A percentile compares a stretch with the other conserved stretches of the same genome.
phyloP scores from a whole-genome alignment of 2,329 filamentous ascomycete genomes.

The Alternaria metachromatica region DNA sequence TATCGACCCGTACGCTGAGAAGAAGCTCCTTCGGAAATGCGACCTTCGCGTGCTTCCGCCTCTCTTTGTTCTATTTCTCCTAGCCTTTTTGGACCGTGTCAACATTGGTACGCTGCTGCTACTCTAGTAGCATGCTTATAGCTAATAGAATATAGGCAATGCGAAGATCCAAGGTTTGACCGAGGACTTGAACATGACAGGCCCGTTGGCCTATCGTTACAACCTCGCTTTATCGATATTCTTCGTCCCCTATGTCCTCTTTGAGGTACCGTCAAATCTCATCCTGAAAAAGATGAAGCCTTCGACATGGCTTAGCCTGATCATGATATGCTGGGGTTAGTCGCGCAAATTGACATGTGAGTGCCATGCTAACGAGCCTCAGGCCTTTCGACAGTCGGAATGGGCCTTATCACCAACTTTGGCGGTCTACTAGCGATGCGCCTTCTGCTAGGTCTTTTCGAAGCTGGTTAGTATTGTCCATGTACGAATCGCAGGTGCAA shows the following conservation, averaged over 20 bases:
- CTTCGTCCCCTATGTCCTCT: constrained; percentile 48
- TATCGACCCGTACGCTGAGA: constrained; percentile 51
- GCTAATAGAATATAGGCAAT: constrained; percentile 39
- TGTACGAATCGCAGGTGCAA: constrained; percentile 16
- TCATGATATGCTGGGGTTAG: constrained; percentile 50
- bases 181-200: constrained; percentile 47
- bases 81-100: constrained; percentile 30
- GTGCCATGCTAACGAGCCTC: background rate
- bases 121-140: background rate
- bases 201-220: constrained; percentile 37
- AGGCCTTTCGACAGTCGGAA: constrained; percentile 51
- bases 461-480: constrained; percentile 44
- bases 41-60: constrained; percentile 58
- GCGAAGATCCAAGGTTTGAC: constrained; percentile 49
- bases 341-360: background rate
- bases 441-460: constrained; percentile 47
- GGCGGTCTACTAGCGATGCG: constrained; percentile 57
- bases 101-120: constrained; percentile 25
- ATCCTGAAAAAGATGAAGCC: constrained; percentile 50
- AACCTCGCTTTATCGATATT: constrained; percentile 50
- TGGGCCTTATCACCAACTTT: constrained; percentile 57
- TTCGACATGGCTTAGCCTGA: constrained; percentile 47
- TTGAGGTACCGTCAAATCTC: constrained; percentile 47
- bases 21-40: constrained; percentile 56
- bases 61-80: constrained; percentile 51